Percentiles rank a stretch among this genome's conserved stretches.
Evolutionary conservation across 176 grass and related monocot species (phyloP).

Genomic region (Sorghum bicolor): Sorghum_bicolor_NCBIv3 NC_012879.2:55832001-55832500

Average conservation of each 20-base stretch:
- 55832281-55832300: constrained; percentile 37
- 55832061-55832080: background rate
- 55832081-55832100: background rate
- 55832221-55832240: background rate
- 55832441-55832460: background rate
- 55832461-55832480: background rate
- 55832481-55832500: background rate
- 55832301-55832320: constrained; percentile 51
- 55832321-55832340: constrained; percentile 25
- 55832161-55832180: background rate
- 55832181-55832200: background rate
- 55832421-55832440: constrained; percentile 23
- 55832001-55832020: background rate
- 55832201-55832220: background rate
- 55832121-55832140: background rate
- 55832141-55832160: background rate
- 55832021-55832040: background rate
- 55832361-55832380: constrained; percentile 43
- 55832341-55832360: constrained; percentile 52
- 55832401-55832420: constrained; percentile 48
- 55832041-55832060: background rate
- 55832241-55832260: background rate
- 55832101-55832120: background rate
- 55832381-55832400: constrained; percentile 50
- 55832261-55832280: background rate